Evolutionary conservation across 306 rosid species (phyloP).

Genomic region (Malus asiatica): DNA sequence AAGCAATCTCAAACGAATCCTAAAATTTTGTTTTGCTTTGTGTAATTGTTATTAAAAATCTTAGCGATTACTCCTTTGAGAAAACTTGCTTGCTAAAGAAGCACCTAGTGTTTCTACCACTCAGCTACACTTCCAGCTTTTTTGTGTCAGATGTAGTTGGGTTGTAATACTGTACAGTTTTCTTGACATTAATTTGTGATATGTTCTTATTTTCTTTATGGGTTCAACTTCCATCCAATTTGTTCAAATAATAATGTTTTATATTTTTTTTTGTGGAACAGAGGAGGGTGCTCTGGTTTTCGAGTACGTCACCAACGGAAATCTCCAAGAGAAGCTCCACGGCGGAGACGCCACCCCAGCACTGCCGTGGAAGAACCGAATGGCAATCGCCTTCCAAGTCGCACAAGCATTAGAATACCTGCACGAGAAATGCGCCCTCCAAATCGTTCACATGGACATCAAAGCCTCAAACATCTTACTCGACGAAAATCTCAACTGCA

Average conservation of each 20-base stretch:
- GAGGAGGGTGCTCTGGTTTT: conserved; percentile 40
- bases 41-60: too few species aligned
- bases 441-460: conserved; percentile 45
- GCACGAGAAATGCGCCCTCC: conserved; percentile 31
- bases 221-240: neutral
- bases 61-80: neutral
- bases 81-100: neutral
- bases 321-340: conserved; percentile 41
- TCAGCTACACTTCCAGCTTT: neutral
- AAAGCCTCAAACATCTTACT: conserved; percentile 41
- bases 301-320: conserved; percentile 37
- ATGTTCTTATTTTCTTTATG: neutral
- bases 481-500: conserved; percentile 27
- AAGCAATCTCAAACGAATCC: neutral
- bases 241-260: neutral
- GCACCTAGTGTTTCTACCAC: neutral
- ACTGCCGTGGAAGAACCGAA: conserved; percentile 36
- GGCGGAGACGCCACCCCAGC: neutral
- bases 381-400: conserved; percentile 32
- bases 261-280: neutral
- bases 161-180: neutral
- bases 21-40: too few species aligned
- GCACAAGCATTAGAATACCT: conserved; percentile 34
- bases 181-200: neutral
- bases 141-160: neutral